Percentiles rank a stretch among this genome's conserved stretches.
Evolutionary conservation across 257 asterid species (phyloP).

Genomic region (Rhazya stricta): DNA sequence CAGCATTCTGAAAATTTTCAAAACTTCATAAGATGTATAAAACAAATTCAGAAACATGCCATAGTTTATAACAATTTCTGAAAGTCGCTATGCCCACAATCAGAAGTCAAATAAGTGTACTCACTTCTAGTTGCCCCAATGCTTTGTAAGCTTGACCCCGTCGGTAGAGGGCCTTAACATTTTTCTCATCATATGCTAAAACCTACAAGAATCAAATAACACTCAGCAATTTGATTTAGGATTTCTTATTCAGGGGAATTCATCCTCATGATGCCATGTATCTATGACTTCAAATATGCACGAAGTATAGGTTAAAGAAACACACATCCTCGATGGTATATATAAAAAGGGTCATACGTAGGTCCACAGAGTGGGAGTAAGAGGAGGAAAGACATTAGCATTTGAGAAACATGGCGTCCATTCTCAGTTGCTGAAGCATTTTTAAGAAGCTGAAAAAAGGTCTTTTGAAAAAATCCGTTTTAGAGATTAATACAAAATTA

Average conservation of each 20-base stretch:
- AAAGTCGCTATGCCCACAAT: neutral
- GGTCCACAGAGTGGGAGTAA: neutral
- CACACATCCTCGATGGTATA: neutral
- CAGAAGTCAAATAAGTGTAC: constrained; percentile 25
- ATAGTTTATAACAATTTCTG: neutral
- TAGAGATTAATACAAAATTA: no score
- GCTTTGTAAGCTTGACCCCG: constrained; percentile 91
- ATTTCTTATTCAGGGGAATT: constrained; percentile 8
- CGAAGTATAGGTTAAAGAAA: neutral
- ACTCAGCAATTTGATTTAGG: constrained; percentile 3
- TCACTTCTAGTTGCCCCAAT: constrained; percentile 61
- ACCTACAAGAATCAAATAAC: constrained; percentile 48
- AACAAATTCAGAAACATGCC: constrained; percentile 10
- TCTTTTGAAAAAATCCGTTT: no score
- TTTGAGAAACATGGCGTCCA: constrained; percentile 17
- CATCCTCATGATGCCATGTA: constrained; percentile 5
- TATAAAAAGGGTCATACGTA: neutral
- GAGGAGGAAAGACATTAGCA: neutral
- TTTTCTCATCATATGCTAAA: constrained; percentile 57
- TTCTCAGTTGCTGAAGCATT: no score
- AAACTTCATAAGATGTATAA: constrained; percentile 10
- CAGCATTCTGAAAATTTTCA: constrained; percentile 58
- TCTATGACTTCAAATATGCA: neutral
- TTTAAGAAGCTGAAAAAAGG: no score
- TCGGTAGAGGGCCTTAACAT: constrained; percentile 87